phyloP scores from a whole-genome alignment of 2,329 filamentous ascomycete genomes.

The Lojkania enalia region DNA sequence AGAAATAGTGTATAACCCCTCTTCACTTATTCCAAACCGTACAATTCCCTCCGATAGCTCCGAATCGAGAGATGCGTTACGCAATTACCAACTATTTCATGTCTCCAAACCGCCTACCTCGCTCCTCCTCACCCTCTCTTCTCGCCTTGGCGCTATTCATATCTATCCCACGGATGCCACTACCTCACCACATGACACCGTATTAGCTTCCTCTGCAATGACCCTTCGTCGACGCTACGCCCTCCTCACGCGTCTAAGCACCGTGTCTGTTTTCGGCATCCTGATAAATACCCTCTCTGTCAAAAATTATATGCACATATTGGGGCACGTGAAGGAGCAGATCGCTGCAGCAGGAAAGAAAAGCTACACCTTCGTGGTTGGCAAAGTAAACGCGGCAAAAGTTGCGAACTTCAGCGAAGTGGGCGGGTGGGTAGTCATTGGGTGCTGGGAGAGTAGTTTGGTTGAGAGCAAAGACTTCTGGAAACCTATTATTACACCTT shows the following conservation, averaged over 20 bases:
- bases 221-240: constrained; percentile 84
- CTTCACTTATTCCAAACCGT: constrained; percentile 82
- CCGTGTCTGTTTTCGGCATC: constrained; percentile 85
- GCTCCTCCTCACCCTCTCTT: constrained; percentile 83
- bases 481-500: constrained; percentile 89
- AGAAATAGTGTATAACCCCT: constrained; percentile 74
- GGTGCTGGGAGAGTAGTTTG: constrained; percentile 95
- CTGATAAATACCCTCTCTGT: constrained; percentile 94
- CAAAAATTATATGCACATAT: constrained; percentile 82
- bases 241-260: constrained; percentile 76
- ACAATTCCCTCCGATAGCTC: constrained; percentile 60
- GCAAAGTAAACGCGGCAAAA: constrained; percentile 94
- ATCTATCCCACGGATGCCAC: constrained; percentile 67
- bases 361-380: constrained; percentile 93
- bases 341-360: constrained; percentile 88
- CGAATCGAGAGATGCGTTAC: constrained; percentile 55
- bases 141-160: constrained; percentile 75
- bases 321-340: constrained; percentile 70
- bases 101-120: constrained; percentile 79
- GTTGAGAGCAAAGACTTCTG: constrained; percentile 89
- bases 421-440: constrained; percentile 94
- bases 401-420: constrained; percentile 95
- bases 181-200: constrained; percentile 27
- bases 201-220: constrained; percentile 57
- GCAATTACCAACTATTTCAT: constrained; percentile 78